phyloP scores from a whole-genome alignment of 805 yeast genomes.

The Candida peoriensis region DNA sequence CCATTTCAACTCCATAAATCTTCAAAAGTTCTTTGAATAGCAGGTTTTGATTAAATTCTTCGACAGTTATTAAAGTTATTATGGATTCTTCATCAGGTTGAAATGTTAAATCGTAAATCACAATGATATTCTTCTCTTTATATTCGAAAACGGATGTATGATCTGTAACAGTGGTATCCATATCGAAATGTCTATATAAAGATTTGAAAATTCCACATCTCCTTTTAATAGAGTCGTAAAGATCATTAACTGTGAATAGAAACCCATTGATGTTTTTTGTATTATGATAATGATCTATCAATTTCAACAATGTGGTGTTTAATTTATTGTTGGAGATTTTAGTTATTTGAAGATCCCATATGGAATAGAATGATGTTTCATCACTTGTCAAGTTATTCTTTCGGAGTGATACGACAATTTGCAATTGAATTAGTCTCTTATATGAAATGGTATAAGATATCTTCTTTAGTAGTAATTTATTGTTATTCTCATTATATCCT shows the following conservation, averaged over 20 bases:
- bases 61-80: not conserved
- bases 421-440: conserved; percentile 8
- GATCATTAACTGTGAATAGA: conserved; percentile 13
- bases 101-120: conserved; percentile 5
- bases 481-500: conserved; percentile 9
- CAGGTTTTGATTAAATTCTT: not conserved
- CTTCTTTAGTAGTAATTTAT: conserved; percentile 13
- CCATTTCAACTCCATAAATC: conserved; percentile 5
- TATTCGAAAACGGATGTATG: conserved; percentile 1
- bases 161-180: not conserved
- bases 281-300: conserved; percentile 5
- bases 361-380: too few species aligned
- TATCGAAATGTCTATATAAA: not conserved
- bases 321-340: conserved; percentile 20
- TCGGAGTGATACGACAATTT: conserved; percentile 14
- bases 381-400: conserved; percentile 3
- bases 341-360: conserved; percentile 7
- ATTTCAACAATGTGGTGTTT: conserved; percentile 12
- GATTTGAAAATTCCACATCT: conserved; percentile 7
- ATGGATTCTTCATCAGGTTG: conserved; percentile 1
- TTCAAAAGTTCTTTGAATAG: not conserved
- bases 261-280: conserved; percentile 20
- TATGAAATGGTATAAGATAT: conserved; percentile 15
- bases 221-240: conserved; percentile 10
- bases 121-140: conserved; percentile 1